Base-by-base conservation (phyloP, 192 early-diverging fungal genomes). In the Backusella circina region DNA sequence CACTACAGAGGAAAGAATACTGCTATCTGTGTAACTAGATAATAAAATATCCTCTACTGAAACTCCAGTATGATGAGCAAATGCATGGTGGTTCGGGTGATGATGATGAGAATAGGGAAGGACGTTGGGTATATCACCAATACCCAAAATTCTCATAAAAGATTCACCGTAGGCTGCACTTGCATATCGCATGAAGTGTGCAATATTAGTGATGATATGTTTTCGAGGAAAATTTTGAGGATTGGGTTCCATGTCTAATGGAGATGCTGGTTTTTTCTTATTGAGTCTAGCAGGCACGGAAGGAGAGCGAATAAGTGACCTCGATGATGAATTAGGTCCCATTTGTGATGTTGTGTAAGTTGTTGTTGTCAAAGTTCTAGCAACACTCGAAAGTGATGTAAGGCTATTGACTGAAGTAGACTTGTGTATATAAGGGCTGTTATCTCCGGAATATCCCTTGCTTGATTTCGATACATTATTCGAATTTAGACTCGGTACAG, bases 11-110 rank as follows among this genome's bases (percentile, higher is more conserved):
- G 33, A 37, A 66, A 87, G 66, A 18, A 85, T 71, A 13, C 76
- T 72, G 23, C 68, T 82, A 54, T 89, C 84, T 0, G 86, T 87
- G 41, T 88, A 85, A 18, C 87, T 89, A 1, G 93, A 94, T 67
- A 94, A 90, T n/a, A 93, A 77, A 15, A 96, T 90, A 28, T 90
- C 89, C 54, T 91, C 85, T 35, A 96, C 82, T 8, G 90, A 88
- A 2, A 91, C 91, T 5, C 89, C 89, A 2, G 91, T 92, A 72
- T 96, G 94, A 39, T 86, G 83, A n/a, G 95, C 87, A 81, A 93
- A 97, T 44, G 92, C 90, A 64, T 89, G 85, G 72, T 81, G 73
- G 39, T 74, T 74, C 9, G 64, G 73, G 4, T 74, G 73, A 31
- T 74, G 73, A 26, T 65, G 36, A 33, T 65, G 50, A 57, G 44